Percentiles rank a stretch among this genome's conserved stretches.
Evolutionary conservation across 768 basidiomycete species (phyloP).

Genomic region (Hebeloma cylindrosporum): DNA sequence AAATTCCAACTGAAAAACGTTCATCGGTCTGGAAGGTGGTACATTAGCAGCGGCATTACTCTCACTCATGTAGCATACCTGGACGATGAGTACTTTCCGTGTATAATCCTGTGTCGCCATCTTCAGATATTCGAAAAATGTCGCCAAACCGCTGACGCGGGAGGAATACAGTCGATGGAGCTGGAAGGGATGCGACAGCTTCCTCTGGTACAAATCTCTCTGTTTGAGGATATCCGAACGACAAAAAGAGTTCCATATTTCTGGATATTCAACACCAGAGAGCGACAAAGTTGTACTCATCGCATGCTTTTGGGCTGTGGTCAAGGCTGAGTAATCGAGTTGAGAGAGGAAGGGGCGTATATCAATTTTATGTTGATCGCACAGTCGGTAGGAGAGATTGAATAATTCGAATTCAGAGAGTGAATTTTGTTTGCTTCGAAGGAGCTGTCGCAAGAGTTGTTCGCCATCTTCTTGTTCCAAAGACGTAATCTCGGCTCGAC

Average conservation of each 20-base stretch:
- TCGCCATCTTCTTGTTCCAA: constrained; percentile 38
- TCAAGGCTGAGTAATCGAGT: constrained; percentile 58
- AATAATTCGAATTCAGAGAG: constrained; percentile 64
- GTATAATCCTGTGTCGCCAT: constrained; percentile 58
- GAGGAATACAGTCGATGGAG: constrained; percentile 66
- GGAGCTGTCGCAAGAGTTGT: constrained; percentile 42
- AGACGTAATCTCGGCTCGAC: constrained; percentile 21
- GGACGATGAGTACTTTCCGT: constrained; percentile 55
- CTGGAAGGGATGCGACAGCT: constrained; percentile 51
- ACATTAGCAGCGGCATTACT: neutral
- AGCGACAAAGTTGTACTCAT: constrained; percentile 44
- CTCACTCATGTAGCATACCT: constrained; percentile 47
- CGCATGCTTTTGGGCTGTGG: constrained; percentile 52
- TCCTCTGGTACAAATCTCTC: constrained; percentile 50
- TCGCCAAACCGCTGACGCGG: constrained; percentile 44
- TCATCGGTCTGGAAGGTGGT: constrained; percentile 50
- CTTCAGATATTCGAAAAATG: constrained; percentile 63
- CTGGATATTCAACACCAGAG: constrained; percentile 40
- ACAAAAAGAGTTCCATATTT: constrained; percentile 64
- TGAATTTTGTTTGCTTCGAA: constrained; percentile 51
- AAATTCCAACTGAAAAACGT: constrained; percentile 61
- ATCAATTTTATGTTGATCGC: constrained; percentile 44
- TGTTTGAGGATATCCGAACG: constrained; percentile 57
- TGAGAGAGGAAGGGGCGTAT: constrained; percentile 47
- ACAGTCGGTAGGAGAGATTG: constrained; percentile 47